A percentile compares a stretch with the other conserved stretches of the same genome.
Evolutionary conservation across 192 early-diverging fungal genomes (phyloP).

Genomic region (Entomortierella beljakovae): DNA sequence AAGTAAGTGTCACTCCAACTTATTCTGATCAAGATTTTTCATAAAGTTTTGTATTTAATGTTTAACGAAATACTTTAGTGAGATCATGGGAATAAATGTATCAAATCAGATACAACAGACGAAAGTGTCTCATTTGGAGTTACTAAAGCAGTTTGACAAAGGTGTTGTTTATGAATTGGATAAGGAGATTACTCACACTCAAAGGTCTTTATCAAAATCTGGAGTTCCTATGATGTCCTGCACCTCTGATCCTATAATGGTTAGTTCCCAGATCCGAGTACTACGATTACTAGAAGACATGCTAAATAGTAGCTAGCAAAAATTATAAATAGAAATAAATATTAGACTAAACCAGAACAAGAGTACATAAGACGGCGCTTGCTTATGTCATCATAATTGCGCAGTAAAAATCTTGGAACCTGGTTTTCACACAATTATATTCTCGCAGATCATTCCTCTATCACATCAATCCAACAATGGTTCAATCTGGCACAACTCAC

Average conservation of each 20-base stretch:
- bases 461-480: too few species aligned
- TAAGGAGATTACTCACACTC: slow-evolving; percentile 10
- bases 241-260: slow-evolving; percentile 21
- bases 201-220: slow-evolving; percentile 12
- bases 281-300: slow-evolving; percentile 43
- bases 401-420: too few species aligned
- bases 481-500: too few species aligned
- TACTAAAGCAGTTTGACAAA: slow-evolving; percentile 33
- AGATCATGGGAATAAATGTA: slow-evolving; percentile 43
- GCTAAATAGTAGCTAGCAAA: slow-evolving; percentile 9
- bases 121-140: slow-evolving; percentile 11
- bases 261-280: slow-evolving; percentile 33
- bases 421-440: too few species aligned
- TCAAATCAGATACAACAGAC: not conserved
- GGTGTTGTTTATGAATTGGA: slow-evolving; percentile 28
- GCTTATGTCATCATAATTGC: not conserved
- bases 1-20: slow-evolving; percentile 3
- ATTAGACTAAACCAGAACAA: not conserved
- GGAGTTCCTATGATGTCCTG: slow-evolving; percentile 20
- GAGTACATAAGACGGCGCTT: not conserved
- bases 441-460: too few species aligned
- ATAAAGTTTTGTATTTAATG: not conserved
- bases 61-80: slow-evolving; percentile 7
- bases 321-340: not conserved
- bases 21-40: not conserved